Evolutionary conservation across 352 stramenopile species (phyloP).

Genomic region (Phytophthora pisi): DNA sequence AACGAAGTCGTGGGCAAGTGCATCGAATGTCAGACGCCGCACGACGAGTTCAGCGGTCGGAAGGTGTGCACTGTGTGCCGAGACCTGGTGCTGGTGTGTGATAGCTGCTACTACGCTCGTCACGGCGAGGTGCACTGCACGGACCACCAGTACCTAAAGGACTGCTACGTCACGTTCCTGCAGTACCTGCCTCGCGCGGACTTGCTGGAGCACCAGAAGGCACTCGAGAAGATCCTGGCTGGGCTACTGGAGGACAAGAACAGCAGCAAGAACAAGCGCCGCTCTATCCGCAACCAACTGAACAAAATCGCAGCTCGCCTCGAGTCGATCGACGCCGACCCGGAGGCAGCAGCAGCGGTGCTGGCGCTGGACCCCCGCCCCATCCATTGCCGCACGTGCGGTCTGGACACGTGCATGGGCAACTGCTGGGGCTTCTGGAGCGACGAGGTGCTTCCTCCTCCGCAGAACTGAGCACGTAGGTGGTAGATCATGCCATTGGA

Average conservation of each 20-base stretch:
- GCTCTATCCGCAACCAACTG: constrained; percentile 73
- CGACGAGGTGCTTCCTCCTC: constrained; percentile 42
- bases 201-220: constrained; percentile 48
- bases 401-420: constrained; percentile 52
- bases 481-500: not conserved
- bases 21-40: constrained; percentile 59
- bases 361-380: constrained; percentile 39
- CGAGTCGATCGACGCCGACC: constrained; percentile 47
- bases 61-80: constrained; percentile 79
- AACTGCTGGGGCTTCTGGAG: constrained; percentile 85
- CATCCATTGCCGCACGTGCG: constrained; percentile 75
- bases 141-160: constrained; percentile 75
- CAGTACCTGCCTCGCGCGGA: constrained; percentile 61
- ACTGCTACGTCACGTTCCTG: constrained; percentile 75
- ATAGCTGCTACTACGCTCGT: constrained; percentile 60
- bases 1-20: constrained; percentile 77
- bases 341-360: constrained; percentile 40
- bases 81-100: constrained; percentile 73
- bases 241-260: constrained; percentile 53
- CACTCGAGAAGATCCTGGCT: constrained; percentile 59
- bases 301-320: constrained; percentile 61
- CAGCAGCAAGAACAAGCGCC: constrained; percentile 73
- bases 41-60: constrained; percentile 69
- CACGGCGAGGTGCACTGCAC: constrained; percentile 76
- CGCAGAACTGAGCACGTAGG: constrained; percentile 17